A percentile compares a stretch with the other conserved stretches of the same genome.
Evolutionary conservation across 768 basidiomycete genomes (phyloP).

Genomic region (Piloderma croceum): DNA sequence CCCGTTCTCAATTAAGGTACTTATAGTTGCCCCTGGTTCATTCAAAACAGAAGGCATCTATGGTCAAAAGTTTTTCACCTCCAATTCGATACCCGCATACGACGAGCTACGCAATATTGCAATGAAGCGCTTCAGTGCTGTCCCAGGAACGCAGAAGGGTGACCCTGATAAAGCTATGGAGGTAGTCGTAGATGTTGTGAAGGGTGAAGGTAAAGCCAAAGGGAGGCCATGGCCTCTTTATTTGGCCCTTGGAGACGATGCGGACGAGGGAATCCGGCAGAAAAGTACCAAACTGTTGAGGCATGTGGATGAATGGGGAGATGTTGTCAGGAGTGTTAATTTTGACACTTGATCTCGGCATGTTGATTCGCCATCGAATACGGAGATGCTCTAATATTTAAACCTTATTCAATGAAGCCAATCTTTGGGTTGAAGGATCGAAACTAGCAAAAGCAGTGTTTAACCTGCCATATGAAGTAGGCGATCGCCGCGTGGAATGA

Average conservation of each 20-base stretch:
- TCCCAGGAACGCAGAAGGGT: constrained; percentile 21
- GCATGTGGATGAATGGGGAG: constrained; percentile 30
- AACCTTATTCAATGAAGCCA: too few species aligned
- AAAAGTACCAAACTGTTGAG: constrained; percentile 17
- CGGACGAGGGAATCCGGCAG: constrained; percentile 19
- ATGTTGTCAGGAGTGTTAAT: constrained; percentile 10
- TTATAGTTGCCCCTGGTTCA: constrained; percentile 36
- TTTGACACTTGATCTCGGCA: too few species aligned
- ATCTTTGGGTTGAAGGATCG: too few species aligned
- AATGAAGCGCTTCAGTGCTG: constrained; percentile 15
- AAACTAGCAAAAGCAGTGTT: too few species aligned
- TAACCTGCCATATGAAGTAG: too few species aligned
- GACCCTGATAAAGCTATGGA: constrained; percentile 28
- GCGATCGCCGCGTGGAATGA: too few species aligned
- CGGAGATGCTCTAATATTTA: too few species aligned
- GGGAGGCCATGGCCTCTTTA: constrained; percentile 20
- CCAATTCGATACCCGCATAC: constrained; percentile 32
- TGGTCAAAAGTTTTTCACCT: constrained; percentile 12
- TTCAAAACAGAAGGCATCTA: constrained; percentile 35
- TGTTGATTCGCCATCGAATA: too few species aligned
- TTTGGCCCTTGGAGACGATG: constrained; percentile 25
- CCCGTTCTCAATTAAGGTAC: constrained; percentile 33
- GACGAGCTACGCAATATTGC: constrained; percentile 19
- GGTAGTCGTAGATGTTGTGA: constrained; percentile 29
- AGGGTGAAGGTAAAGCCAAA: constrained; percentile 27